Base-by-base conservation (phyloP, 2,329 filamentous ascomycete genomes). In the Colletotrichum somersetense region DNA sequence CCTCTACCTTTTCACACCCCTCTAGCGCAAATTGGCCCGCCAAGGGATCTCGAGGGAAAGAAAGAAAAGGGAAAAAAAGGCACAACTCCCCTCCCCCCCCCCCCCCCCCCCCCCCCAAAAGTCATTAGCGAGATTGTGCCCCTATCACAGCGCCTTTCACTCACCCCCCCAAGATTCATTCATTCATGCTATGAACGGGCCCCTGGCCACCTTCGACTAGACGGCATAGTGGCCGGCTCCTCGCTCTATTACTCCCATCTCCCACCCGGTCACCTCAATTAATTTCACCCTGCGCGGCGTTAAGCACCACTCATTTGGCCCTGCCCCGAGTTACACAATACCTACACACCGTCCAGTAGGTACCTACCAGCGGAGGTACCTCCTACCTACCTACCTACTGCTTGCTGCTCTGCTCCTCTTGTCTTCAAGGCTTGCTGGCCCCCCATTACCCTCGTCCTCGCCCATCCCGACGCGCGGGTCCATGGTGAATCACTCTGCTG, bases 81-180 rank as follows among this genome's bases (percentile, higher is more conserved):
- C 77, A 76, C 74, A 72, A 74, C 68, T 77, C 76, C 76, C 33
- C 44, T 48, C 77, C 76, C 76, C 23, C 42, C 61, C 46, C 26
- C 42, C 61, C 46, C 26, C 76, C 76, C 33, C 44, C 35, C 77
- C 76, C 76, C 23, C 42, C 61, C 46, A 1, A 52, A 58, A 40
- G 4, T 77, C 77, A 75, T 81, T 83, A 83, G 81, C 80, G 82
- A 84, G 76, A 84, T 83, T 84, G 78, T 77, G 73, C 77, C 77
- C 78, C 79, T 79, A 80, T 81, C 77, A 57, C 56, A n/a, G 46
- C 40, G 30, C 30, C 30, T 55, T 56, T 75, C 75, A 77, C 76
- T 73, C 46, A 46, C 46, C 46, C 74, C 57, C 76, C 76, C 78
- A 74, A 73, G 77, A 75, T 76, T 76, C 76, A 73, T 76, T 75